Conservation (phyloP, 495 filamentous ascomycete species). For the Penicillium tannophilum region DNA sequence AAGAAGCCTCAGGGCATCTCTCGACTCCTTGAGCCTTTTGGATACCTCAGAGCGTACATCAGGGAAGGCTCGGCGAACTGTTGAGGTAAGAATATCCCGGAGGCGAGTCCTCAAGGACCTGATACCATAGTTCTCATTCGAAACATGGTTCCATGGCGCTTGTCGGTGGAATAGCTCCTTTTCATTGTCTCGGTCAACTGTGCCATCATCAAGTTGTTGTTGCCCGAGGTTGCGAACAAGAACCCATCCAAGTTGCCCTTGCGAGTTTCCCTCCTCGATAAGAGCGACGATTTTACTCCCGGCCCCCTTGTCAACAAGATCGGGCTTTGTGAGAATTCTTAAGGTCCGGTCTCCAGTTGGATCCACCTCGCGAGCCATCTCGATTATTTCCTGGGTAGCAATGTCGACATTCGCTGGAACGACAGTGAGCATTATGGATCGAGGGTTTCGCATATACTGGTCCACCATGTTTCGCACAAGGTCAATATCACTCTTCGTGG, state of each 20-base stretch:
- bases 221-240: constrained; percentile 57
- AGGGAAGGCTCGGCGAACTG: constrained; percentile 55
- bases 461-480: constrained; percentile 57
- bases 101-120: constrained; percentile 42
- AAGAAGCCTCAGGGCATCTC: constrained; percentile 38
- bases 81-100: constrained; percentile 31
- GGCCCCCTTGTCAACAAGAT: constrained; percentile 54
- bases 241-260: constrained; percentile 55
- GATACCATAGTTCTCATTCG: constrained; percentile 52
- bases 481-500: constrained; percentile 49
- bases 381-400: constrained; percentile 61
- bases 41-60: constrained; percentile 46
- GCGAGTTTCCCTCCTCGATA: constrained; percentile 42
- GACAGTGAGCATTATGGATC: constrained; percentile 61
- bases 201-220: constrained; percentile 17
- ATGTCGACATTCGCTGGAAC: constrained; percentile 66
- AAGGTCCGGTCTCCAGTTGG: constrained; percentile 53
- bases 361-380: constrained; percentile 54
- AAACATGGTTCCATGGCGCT: constrained; percentile 48
- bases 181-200: constrained; percentile 22
- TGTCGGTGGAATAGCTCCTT: constrained; percentile 25
- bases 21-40: constrained; percentile 36
- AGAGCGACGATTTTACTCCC: constrained; percentile 48
- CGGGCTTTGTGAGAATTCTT: constrained; percentile 63
- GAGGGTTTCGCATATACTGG: constrained; percentile 53